These are phyloP conservation scores for Plenodomus tracheiphilus DNA, from an alignment of 2,329 filamentous ascomycete genomes.

Conservation along the genomic window DNA sequence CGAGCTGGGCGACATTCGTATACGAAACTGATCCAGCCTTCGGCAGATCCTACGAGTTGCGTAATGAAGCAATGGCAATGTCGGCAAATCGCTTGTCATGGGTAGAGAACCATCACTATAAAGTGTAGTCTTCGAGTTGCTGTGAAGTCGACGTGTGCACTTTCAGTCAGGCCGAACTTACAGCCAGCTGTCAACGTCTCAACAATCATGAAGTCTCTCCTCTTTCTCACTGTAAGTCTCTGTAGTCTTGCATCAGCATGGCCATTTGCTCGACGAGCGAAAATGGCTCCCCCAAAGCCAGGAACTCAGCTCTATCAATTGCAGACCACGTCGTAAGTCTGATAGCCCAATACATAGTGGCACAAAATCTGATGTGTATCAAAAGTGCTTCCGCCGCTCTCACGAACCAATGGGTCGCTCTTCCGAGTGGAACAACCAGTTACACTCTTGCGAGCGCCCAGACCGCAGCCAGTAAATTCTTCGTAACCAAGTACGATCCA, in stretches of 20 bases:
- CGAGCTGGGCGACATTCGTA: too few relatives aligned
- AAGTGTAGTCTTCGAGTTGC: too few relatives aligned
- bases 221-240: conserved; percentile 19
- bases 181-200: not conserved
- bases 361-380: not conserved
- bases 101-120: too few relatives aligned
- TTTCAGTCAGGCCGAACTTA: not conserved
- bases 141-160: too few relatives aligned
- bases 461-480: conserved; percentile 28
- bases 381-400: conserved; percentile 20
- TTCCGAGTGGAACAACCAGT: conserved; percentile 19
- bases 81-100: too few relatives aligned
- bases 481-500: conserved; percentile 23
- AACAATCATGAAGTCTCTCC: conserved; percentile 25
- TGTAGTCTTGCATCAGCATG: conserved; percentile 24
- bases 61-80: not conserved
- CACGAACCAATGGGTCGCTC: conserved; percentile 28
- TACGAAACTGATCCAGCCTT: not conserved
- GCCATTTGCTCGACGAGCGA: conserved; percentile 18
- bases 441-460: conserved; percentile 22
- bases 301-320: conserved; percentile 32
- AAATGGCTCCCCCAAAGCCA: conserved; percentile 21
- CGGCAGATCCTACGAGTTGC: not conserved
- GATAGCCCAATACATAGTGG: too few relatives aligned
- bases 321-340: conserved; percentile 29